A percentile compares a stretch with the other conserved stretches of the same genome.
phyloP scores from a whole-genome alignment of 345 rosid species.

The Eucalyptus guilfoylei region DNA sequence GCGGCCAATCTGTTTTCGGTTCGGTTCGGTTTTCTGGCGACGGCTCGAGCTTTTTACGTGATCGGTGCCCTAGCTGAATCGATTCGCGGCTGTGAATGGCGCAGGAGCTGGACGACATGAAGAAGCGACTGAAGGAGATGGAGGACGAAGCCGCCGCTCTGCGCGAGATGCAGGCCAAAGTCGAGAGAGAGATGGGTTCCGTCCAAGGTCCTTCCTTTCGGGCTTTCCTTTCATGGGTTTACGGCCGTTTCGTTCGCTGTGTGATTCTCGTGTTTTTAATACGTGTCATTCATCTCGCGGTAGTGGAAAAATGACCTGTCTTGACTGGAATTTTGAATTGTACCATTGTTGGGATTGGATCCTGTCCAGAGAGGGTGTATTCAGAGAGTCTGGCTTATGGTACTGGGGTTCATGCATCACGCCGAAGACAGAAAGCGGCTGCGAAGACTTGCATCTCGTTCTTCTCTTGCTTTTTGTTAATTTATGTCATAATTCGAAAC shows the following conservation, averaged over 20 bases:
- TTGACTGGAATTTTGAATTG: neutral
- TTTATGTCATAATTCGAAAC: neutral
- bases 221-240: neutral
- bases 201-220: conserved; percentile 13
- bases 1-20: neutral
- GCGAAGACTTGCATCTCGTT: neutral
- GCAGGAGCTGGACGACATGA: conserved; percentile 45
- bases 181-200: conserved; percentile 40
- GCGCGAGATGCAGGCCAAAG: conserved; percentile 49
- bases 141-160: conserved; percentile 52
- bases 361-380: neutral
- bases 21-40: neutral
- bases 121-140: conserved; percentile 47
- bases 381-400: neutral
- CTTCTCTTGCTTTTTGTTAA: neutral
- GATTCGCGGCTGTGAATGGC: neutral
- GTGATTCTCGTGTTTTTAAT: neutral
- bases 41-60: neutral
- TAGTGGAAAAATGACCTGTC: neutral
- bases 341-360: neutral
- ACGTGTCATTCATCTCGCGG: neutral
- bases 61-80: neutral
- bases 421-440: neutral
- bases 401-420: neutral
- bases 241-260: neutral